Evolutionary conservation across 2,329 filamentous ascomycete genomes (phyloP), one percentile per base, ranked within the genome.

Genomic region (Fusarium hostae): DNA sequence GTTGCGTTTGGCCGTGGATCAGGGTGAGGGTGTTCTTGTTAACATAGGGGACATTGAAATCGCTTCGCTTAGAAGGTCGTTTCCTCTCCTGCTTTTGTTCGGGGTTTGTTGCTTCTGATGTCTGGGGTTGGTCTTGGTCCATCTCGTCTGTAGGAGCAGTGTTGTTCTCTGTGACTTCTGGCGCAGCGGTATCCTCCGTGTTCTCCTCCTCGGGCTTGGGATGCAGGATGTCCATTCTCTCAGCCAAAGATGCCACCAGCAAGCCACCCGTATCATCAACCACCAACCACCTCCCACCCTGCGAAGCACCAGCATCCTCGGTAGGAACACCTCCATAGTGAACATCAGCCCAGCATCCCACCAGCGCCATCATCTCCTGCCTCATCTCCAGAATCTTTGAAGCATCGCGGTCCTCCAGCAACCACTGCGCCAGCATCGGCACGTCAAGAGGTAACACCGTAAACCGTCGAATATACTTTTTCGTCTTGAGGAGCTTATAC

Each of bases 401-500:
- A 0, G 93, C 86, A 74, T 98, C 95, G 77, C 92, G 93, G 75
- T 97, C 93, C 62, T 91, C 86, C 54, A 97, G 82, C 77, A 95
- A 86, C 85, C 92, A 97, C 73, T 94, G 89, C 24, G 90, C 90
- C 68, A 98, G 84, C 71, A 90, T 87, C 1, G 90, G 87, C 18
- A 97, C 90, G 77, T 98, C 94, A 74, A 98, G 83, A 1, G 95
- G 95, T 56, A 97, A 81, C 3, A 96, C 89, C 0, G 92, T 94
- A 78, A 99, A 98, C 16, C 94, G 87, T 76, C 92, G 91, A 71
- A 98, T 88, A 79, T 97, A 98, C 82, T 99, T 99, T 79, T 91
- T 95, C 71, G 93, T 92, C 84, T 99, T 99, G 48, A 97, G 87
- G 22, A 98, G 85, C 77, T 96, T 97, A 82, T 99, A 99, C 81